These are phyloP conservation scores for Miscanthus sacchariflorus DNA, from an alignment of 202 grass and related monocot genomes.

Conservation along the genomic window DNA sequence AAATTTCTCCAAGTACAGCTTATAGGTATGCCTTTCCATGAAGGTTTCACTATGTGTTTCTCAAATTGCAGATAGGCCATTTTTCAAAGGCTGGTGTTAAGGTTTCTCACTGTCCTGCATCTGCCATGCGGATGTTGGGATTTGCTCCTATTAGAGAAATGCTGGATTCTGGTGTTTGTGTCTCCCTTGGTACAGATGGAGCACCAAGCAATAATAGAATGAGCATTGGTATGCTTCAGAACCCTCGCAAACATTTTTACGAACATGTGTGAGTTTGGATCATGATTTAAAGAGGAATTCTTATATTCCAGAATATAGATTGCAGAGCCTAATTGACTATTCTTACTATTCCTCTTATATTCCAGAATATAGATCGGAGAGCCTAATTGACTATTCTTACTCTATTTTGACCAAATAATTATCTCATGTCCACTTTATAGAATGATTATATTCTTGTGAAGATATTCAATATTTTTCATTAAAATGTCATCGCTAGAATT, in stretches of 20 bases:
- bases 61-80: conserved; percentile 70
- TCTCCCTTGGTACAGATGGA: conserved; percentile 96
- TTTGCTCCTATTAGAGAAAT: conserved; percentile 95
- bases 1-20: not conserved
- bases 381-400: not conserved
- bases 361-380: not conserved
- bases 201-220: conserved; percentile 96
- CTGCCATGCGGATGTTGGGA: conserved; percentile 90
- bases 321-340: not conserved
- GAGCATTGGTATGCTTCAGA: conserved; percentile 82
- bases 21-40: not conserved
- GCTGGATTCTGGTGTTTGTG: conserved; percentile 87
- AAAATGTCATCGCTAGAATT: not conserved
- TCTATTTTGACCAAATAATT: not conserved
- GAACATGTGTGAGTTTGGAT: conserved; percentile 18
- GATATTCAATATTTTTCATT: not conserved
- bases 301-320: not conserved
- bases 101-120: conserved; percentile 94
- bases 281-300: not conserved
- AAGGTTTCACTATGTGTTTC: conserved; percentile 26
- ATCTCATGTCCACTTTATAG: not conserved
- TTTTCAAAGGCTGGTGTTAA: conserved; percentile 87
- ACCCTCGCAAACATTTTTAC: conserved; percentile 31
- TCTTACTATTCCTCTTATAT: not conserved
- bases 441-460: not conserved